Percentiles rank a stretch among this genome's conserved stretches.
phyloP scores from a whole-genome alignment of 208 protist genomes.

The Strigomonas culicis region DNA sequence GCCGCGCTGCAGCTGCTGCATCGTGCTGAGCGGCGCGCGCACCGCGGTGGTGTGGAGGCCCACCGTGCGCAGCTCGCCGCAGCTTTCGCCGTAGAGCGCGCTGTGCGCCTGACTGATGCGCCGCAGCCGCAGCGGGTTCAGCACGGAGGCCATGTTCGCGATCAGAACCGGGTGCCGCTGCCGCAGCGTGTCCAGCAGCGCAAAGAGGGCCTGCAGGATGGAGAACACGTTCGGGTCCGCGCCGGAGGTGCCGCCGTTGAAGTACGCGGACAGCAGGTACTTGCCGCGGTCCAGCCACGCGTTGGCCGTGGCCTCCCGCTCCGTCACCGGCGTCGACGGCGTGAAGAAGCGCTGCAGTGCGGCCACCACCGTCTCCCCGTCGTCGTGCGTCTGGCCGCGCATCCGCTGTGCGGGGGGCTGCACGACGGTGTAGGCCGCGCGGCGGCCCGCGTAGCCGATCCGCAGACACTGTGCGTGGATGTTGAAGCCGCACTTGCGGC shows the following conservation, averaged over 20 bases:
- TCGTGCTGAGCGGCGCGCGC: neutral
- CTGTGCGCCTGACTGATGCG: conserved; percentile 22
- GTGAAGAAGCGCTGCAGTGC: neutral
- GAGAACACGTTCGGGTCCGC: conserved; percentile 25
- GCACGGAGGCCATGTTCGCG: conserved; percentile 10
- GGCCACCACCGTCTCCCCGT: neutral
- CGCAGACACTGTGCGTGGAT: conserved; percentile 43
- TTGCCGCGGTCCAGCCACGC: conserved; percentile 10
- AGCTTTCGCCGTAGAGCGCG: conserved; percentile 25
- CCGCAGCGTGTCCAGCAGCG: conserved; percentile 29
- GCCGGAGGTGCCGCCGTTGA: conserved; percentile 5
- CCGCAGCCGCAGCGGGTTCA: conserved; percentile 23
- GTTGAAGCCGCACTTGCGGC: conserved; percentile 24
- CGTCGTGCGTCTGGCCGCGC: neutral
- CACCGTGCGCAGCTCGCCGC: conserved; percentile 18
- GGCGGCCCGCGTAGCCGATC: conserved; percentile 3
- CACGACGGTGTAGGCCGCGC: conserved; percentile 1
- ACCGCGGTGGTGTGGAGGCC: conserved; percentile 8
- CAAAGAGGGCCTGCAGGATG: conserved; percentile 31
- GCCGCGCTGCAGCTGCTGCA: no score
- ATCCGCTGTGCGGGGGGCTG: conserved; percentile 15
- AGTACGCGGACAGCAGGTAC: conserved; percentile 12
- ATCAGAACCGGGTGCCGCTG: conserved; percentile 29
- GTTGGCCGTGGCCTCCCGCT: neutral
- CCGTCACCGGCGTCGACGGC: neutral